Base-by-base conservation (phyloP, 257 asterid genomes). In the Prunella vulgaris region DNA sequence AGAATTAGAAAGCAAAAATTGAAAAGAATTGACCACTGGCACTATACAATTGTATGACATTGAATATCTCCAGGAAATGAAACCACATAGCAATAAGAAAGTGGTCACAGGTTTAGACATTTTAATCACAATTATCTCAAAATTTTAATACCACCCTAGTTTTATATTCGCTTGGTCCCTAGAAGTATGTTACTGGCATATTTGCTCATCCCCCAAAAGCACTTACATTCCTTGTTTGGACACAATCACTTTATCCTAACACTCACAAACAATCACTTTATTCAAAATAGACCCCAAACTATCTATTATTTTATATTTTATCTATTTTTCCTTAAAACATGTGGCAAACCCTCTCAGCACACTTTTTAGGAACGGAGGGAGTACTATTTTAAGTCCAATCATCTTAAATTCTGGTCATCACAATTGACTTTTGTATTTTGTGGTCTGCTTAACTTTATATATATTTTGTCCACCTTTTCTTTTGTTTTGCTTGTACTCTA, bases 1-100 rank as follows among this genome's bases (percentile, higher is more conserved):
- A 24, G 12, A 35, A 8, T 33, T 35, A 35, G 12, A 63, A n/a
- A 20, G 49, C 48, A 49, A 58, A 57, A 69, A 70, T 37, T 77
- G 58, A 60, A 62, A 6, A 54, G 15, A 54, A 53, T 33, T 18
- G 13, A 27, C 18, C 67, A 58, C 57, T 7, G 40, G 7, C n/a
- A 49, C 42, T 10, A 61, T 33, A 57, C 25, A 27, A 17, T 37
- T 20, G 14, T 28, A 5, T 63, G 52, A 59, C 14, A 49, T 46
- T 24, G 37, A 51, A 32, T 21, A 33, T 59, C 30, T 28, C 51
- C 65, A 66, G 44, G 66, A 68, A 53, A 72, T 28, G 15, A 10
- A 56, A 42, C 68, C 40, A 56, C 10, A 17, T 7, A 70, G 44
- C 25, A 59, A 37, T 7, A 69, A 37, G 12, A 37, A 12, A 49